These are phyloP conservation scores for Coemansia umbellata DNA, from an alignment of 192 early-diverging fungal species.

Conservation along the genomic window DNA sequence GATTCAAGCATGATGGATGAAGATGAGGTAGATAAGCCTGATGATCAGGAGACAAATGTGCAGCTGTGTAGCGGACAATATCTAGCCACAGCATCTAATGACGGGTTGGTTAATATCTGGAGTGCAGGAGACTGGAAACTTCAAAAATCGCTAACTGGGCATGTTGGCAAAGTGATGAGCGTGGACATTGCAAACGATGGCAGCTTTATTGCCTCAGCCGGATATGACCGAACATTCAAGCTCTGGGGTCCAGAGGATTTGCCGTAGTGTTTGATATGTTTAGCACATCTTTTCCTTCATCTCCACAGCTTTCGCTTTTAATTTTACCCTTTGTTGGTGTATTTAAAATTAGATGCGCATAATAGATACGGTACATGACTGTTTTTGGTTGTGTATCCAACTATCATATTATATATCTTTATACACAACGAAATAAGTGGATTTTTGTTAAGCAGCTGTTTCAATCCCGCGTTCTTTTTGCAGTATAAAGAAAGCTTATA, in stretches of 20 bases:
- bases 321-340: background rate
- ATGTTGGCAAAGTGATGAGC: slow-evolving; percentile 87
- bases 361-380: too few species aligned
- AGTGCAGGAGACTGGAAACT: slow-evolving; percentile 91
- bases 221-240: slow-evolving; percentile 95
- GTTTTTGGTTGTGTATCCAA: too few species aligned
- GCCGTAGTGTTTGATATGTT: background rate
- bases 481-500: too few species aligned
- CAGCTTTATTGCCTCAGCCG: slow-evolving; percentile 77
- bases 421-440: too few species aligned
- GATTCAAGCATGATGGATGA: slow-evolving; percentile 19
- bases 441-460: too few species aligned
- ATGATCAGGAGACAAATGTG: slow-evolving; percentile 11
- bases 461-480: too few species aligned
- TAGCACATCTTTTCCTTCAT: background rate
- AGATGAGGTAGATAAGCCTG: slow-evolving; percentile 17
- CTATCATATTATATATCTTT: too few species aligned
- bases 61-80: slow-evolving; percentile 65
- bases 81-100: slow-evolving; percentile 77
- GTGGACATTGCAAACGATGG: slow-evolving; percentile 80
- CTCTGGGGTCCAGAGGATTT: slow-evolving; percentile 67
- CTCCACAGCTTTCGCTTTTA: background rate
- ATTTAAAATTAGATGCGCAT: background rate
- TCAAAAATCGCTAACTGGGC: slow-evolving; percentile 79
- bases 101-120: slow-evolving; percentile 92